Conservation (phyloP, 495 filamentous ascomycete species). For the Hypoxylon intermedium region DNA sequence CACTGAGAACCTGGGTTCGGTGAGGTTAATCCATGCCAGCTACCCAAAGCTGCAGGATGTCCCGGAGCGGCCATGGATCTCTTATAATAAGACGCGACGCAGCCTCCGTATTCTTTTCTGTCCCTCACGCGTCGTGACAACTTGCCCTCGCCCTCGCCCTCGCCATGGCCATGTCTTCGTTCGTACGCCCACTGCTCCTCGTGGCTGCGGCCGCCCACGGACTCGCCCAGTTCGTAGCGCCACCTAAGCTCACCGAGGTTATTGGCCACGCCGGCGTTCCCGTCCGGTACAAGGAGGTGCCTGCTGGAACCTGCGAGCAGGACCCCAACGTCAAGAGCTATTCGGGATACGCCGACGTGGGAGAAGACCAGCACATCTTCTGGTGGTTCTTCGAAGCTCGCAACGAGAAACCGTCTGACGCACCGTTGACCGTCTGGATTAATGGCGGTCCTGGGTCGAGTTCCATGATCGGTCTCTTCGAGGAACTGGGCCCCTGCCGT, state of each 20-base stretch:
- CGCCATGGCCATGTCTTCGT: slow-evolving; percentile 33
- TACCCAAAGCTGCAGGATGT: slow-evolving; percentile 5
- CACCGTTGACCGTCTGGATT: slow-evolving; percentile 69
- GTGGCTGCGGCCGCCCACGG: slow-evolving; percentile 30
- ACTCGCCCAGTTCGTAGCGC: slow-evolving; percentile 64
- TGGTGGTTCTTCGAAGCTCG: slow-evolving; percentile 72
- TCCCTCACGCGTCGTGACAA: slow-evolving; percentile 14
- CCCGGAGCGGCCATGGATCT: background rate
- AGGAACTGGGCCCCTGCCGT: slow-evolving; percentile 68
- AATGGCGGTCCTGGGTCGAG: slow-evolving; percentile 66
- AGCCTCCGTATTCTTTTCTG: background rate
- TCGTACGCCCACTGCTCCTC: slow-evolving; percentile 36
- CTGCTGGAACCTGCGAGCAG: slow-evolving; percentile 69
- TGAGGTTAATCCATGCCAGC: slow-evolving; percentile 31
- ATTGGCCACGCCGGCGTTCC: slow-evolving; percentile 60
- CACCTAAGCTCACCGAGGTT: slow-evolving; percentile 60
- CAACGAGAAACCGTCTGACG: slow-evolving; percentile 57
- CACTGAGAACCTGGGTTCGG: slow-evolving; percentile 9
- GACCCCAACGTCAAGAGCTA: slow-evolving; percentile 70
- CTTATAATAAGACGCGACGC: slow-evolving; percentile 27
- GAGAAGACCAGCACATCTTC: slow-evolving; percentile 67
- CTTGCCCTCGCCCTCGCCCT: too few species aligned
- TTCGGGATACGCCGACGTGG: slow-evolving; percentile 71
- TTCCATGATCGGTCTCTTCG: slow-evolving; percentile 68
- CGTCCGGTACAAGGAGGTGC: slow-evolving; percentile 68